Base-by-base conservation (phyloP, 164 flowering plant genomes). In the Magnolia changhungtana region DNA sequence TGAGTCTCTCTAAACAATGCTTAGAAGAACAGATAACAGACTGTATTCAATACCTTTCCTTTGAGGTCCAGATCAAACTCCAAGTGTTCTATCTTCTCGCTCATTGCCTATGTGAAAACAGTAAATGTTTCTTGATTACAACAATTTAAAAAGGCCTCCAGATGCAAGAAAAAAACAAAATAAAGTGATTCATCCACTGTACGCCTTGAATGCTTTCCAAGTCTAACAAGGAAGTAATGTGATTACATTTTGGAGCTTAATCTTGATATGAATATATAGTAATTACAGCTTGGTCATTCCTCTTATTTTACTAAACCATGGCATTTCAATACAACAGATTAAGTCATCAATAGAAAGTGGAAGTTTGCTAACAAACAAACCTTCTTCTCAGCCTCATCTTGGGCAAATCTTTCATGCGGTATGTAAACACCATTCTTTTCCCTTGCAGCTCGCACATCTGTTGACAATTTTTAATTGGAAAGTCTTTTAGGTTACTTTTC, bases 381-480 rank as follows among this genome's bases (percentile, higher is more conserved):
- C 97, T 92, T 91, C 86, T 90, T 92, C 76, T 90, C 90, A 76
- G 90, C 90, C 79, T 91, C 95, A 20, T 92, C 97, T 63, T 85
- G 90, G 71, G 78, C 81, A 85, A 78, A 91, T 88, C 97, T 85
- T 78, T 92, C 97, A 75, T 83, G 91, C 16, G 97, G 89, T 79
- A 91, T 81, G 78, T 91, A 92, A 29, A 92, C 89, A 73, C 97
- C 97, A 88, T 91, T 90, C 85, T 89, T 92, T 78, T 92, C 97
- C 83, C 97, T 85, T 67, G 97, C 97, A 69, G 97, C 92, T 81
- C 90, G 85, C 69, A 91, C 89, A 81, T 92, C 97, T 92, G 86
- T 80, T 73, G 37, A 31, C 59, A 83, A 21, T 71, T 72, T 79
- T 49, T 24, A 72, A 63, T 27, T 52, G n/a, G 51, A 72, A 23